A percentile compares a stretch with the other conserved stretches of the same genome.
phyloP scores from a whole-genome alignment of 1,139 yeast genomes.

The Taphrina flavorubra region DNA sequence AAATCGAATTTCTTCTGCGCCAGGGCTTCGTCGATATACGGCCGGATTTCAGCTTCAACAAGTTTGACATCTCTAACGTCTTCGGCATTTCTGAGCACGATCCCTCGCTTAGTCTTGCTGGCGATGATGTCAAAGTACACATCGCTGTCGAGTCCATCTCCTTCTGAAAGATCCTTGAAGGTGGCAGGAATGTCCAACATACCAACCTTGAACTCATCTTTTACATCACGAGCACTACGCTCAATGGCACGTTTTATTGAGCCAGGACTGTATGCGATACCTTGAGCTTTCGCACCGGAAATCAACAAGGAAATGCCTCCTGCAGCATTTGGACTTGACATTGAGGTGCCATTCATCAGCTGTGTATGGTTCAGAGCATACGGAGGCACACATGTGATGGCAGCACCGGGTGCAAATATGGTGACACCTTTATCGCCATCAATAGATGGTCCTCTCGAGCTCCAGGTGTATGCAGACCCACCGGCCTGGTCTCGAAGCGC shows the following conservation, averaged over 20 bases:
- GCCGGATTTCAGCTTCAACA: conserved; percentile 37
- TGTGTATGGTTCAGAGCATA: conserved; percentile 43
- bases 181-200: conserved; percentile 43
- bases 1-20: conserved; percentile 36
- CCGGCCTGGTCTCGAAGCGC: conserved; percentile 41
- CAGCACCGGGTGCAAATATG: conserved; percentile 44
- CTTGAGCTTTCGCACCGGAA: conserved; percentile 42
- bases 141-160: conserved; percentile 28
- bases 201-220: conserved; percentile 41
- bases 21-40: conserved; percentile 36
- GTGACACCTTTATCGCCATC: conserved; percentile 44
- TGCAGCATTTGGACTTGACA: conserved; percentile 44
- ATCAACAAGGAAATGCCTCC: conserved; percentile 44
- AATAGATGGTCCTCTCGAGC: conserved; percentile 42
- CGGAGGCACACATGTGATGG: conserved; percentile 44
- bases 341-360: conserved; percentile 44
- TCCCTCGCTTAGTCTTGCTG: conserved; percentile 39
- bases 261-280: conserved; percentile 32
- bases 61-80: conserved; percentile 29
- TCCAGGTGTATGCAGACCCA: conserved; percentile 43
- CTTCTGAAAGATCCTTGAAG: conserved; percentile 35
- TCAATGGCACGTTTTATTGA: conserved; percentile 40
- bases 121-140: conserved; percentile 39
- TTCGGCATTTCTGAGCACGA: conserved; percentile 39
- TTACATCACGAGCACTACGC: conserved; percentile 38